A percentile compares a stretch with the other conserved stretches of the same genome.
These are phyloP conservation scores for Picochlorum sp. DNA, from an alignment of 139 green algal genomes.

Conservation along the genomic window DNA sequence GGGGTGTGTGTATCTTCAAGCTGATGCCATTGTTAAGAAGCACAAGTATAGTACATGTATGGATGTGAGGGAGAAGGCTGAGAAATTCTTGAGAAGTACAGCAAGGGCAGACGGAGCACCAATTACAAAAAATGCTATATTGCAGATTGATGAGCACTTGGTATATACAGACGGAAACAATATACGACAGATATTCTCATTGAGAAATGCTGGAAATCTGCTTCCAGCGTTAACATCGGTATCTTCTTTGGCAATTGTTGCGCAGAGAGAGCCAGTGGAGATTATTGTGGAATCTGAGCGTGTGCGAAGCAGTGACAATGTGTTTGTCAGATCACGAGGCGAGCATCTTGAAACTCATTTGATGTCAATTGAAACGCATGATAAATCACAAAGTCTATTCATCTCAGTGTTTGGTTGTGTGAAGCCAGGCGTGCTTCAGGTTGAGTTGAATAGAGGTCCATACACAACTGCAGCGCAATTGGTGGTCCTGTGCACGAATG, in stretches of 20 bases:
- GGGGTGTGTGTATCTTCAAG: conserved; percentile 65
- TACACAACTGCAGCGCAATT: conserved; percentile 24
- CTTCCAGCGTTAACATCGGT: conserved; percentile 31
- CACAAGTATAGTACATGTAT: neutral
- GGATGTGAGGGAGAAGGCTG: conserved; percentile 21
- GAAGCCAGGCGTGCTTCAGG: conserved; percentile 18
- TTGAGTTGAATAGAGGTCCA: conserved; percentile 34
- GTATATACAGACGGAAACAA: conserved; percentile 31
- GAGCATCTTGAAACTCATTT: neutral
- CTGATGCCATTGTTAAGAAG: neutral
- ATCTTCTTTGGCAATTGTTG: conserved; percentile 15
- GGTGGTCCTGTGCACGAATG: conserved; percentile 12
- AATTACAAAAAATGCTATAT: conserved; percentile 38
- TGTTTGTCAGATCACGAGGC: neutral
- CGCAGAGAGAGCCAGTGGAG: no score
- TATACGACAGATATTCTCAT: conserved; percentile 32
- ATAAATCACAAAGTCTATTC: no score
- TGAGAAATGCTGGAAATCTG: conserved; percentile 16
- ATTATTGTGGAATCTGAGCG: no score
- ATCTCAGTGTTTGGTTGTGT: no score
- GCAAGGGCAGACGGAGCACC: conserved; percentile 28
- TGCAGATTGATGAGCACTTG: conserved; percentile 45
- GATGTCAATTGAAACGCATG: no score
- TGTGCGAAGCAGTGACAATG: conserved; percentile 6
- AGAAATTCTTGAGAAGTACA: neutral